phyloP scores from a whole-genome alignment of 805 yeast genomes.

The Candida cerambycidarum region DNA sequence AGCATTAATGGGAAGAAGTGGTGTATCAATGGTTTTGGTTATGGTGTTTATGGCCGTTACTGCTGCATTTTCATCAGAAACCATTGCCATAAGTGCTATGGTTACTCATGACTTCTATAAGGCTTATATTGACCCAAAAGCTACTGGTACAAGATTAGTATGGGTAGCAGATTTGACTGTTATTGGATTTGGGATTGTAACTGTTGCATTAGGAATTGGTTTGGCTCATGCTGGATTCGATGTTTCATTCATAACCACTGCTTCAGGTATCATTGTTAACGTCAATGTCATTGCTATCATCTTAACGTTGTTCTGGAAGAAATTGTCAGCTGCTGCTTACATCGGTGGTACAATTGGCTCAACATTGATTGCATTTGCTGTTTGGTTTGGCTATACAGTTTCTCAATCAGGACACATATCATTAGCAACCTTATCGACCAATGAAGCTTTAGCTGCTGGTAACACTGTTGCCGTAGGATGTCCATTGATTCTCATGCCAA shows the following conservation, averaged over 20 bases:
- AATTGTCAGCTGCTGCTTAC: conserved; percentile 35
- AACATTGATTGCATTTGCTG: conserved; percentile 33
- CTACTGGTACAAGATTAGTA: conserved; percentile 25
- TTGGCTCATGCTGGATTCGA: conserved; percentile 25
- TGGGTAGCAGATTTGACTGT: conserved; percentile 22
- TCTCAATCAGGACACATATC: conserved; percentile 13
- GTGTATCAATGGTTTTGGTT: conserved; percentile 27
- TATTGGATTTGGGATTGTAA: conserved; percentile 21
- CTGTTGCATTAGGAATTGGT: conserved; percentile 21
- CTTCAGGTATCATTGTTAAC: conserved; percentile 22
- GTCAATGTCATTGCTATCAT: conserved; percentile 26
- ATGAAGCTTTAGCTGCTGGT: conserved; percentile 18
- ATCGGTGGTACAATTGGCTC: conserved; percentile 39
- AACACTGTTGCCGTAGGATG: conserved; percentile 16
- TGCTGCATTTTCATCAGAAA: conserved; percentile 42
- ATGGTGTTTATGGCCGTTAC: conserved; percentile 42
- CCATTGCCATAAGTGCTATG: conserved; percentile 41
- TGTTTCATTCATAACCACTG: conserved; percentile 29
- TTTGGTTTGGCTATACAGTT: conserved; percentile 30
- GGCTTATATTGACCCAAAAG: conserved; percentile 22
- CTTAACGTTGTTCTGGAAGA: conserved; percentile 27
- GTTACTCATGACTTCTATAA: conserved; percentile 26
- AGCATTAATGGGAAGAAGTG: conserved; percentile 26
- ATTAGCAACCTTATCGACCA: conserved; percentile 16
- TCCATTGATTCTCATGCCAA: conserved; percentile 15